Base-by-base conservation (phyloP, 2,329 filamentous ascomycete genomes). In the Pseudonectria foliicola region DNA sequence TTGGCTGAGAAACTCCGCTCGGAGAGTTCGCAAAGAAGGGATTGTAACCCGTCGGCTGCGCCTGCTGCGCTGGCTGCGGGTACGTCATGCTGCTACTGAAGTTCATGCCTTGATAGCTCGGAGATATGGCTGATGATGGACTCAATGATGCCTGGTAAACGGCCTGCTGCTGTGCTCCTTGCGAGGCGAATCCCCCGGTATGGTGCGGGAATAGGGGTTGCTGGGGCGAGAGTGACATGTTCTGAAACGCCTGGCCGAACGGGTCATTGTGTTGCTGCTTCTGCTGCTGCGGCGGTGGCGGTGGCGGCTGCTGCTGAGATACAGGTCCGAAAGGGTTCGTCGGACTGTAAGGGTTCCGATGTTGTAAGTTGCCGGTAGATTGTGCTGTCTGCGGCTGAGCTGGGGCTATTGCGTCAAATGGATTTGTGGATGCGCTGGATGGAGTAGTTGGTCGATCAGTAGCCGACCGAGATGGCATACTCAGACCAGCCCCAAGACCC, bases 131-230 rank as follows among this genome's bases (percentile, higher is more conserved):
- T 6, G 63, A 51, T 21, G 65, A 67, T 6, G 68, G 63, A 5
- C 61, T 63, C 50, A 66, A 51, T 8, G 61, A 46, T 38, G 70
- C 67, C 34, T 68, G 62, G 38, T 70, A 71, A 23, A 55, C 45
- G 15, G 56, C 42, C 40, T 66, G 64, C 27, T 62, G 62, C 25
- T 63, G 47, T 18, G 44, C 42, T 25, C 65, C 52, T 45, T 66
- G 68, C 12, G 59, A 58, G 43, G 58, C 62, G 45, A 71, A 44
- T 14, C 77, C 84, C 35, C 84, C 83, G 1, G 85, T 89, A 35
- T 81, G 79, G 51, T 88, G 78, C 7, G 85, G 82, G 55, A 89
- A 88, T 21, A 88, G 66, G 25, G 76, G 75, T 46, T 78, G 77
- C 27, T 63, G 42, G 32, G 59, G 58, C 15, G 76, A 77, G 3